These are phyloP conservation scores for Tetraselmis striata DNA, from an alignment of 139 green algal species.

Conservation along the genomic window DNA sequence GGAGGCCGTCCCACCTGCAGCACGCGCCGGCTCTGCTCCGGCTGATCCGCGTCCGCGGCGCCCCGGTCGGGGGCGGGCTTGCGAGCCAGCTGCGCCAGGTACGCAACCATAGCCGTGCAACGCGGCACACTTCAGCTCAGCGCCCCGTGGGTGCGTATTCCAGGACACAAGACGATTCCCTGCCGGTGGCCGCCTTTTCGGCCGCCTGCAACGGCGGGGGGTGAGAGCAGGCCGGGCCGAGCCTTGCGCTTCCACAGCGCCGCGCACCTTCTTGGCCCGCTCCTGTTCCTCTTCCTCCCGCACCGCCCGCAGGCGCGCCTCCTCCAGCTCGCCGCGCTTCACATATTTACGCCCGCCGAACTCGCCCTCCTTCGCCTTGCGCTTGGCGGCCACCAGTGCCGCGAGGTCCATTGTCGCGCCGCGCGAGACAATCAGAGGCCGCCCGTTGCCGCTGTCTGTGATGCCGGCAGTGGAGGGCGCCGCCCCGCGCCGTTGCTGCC, in stretches of 20 bases:
- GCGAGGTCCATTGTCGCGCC: conserved; percentile 29
- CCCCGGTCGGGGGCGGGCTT: neutral
- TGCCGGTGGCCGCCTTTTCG: too few relatives aligned
- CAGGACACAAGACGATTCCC: too few relatives aligned
- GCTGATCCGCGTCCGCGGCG: neutral
- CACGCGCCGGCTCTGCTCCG: neutral
- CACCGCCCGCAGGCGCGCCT: conserved; percentile 25
- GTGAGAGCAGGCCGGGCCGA: too few relatives aligned
- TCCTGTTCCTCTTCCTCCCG: conserved; percentile 40
- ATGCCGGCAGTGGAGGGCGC: too few relatives aligned
- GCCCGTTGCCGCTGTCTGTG: too few relatives aligned
- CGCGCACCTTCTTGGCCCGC: conserved; percentile 25
- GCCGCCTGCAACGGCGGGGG: too few relatives aligned
- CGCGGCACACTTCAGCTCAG: too few relatives aligned
- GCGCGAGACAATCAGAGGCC: too few relatives aligned
- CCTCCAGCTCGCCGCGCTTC: conserved; percentile 38
- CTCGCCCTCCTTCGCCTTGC: conserved; percentile 25
- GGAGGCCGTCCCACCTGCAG: too few relatives aligned
- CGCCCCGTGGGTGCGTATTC: too few relatives aligned
- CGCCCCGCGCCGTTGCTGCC: too few relatives aligned
- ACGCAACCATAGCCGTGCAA: neutral
- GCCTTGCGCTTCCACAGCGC: too few relatives aligned
- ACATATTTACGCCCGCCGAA: conserved; percentile 39
- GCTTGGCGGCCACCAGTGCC: conserved; percentile 30
- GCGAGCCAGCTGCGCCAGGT: neutral